Base-by-base conservation (phyloP, 2,329 filamentous ascomycete species). In the Xylaria digitata region DNA sequence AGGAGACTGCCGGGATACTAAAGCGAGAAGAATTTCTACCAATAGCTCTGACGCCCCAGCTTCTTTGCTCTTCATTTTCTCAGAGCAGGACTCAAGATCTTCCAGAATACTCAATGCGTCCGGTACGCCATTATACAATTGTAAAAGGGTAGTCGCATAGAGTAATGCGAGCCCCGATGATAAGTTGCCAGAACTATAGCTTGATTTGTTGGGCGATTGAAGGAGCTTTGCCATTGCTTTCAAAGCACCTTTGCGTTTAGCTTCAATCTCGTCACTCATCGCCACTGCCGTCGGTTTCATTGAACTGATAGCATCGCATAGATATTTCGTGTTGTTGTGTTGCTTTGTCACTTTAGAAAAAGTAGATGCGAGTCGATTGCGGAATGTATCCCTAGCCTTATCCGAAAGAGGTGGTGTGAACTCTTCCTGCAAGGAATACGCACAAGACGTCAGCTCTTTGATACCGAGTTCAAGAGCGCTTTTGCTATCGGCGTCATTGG, bases 1-100 rank as follows among this genome's bases (percentile, higher is more conserved):
- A 9, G 90, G 88, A 1, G 94, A 97, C 3, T 91, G 92, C 68
- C 93, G 93, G 0, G 94, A 92, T 2, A 96, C 87, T 81, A 98
- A 93, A 59, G 93, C 92, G n/a, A 98, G 83, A 7, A 99, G 80
- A 58, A 98, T 92, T 75, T 98, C 96, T 2, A 97, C 89, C 8
- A 97, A 80, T 30, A 93, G 85, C 74, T 92, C 89, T 0, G 93
- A 91, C 11, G 84, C 83, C 6, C 86, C 87, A 0, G 82, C 79
- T 45, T 87, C 80, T 69, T 87, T 84, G 0, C 84, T 82, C 71
- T 89, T 85, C 56, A 91, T 83, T 74, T 89, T 89, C 49, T 91
- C 85, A 66, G 90, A 91, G 77, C 91, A 94, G 66, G 90, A 84
- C 71, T 91, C 87, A n/a, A 97, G 84, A 72, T 97, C 95, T 61